A percentile compares a stretch with the other conserved stretches of the same genome.
phyloP scores from a whole-genome alignment of 176 grass and related monocot genomes.

The Ensete glaucum region DNA sequence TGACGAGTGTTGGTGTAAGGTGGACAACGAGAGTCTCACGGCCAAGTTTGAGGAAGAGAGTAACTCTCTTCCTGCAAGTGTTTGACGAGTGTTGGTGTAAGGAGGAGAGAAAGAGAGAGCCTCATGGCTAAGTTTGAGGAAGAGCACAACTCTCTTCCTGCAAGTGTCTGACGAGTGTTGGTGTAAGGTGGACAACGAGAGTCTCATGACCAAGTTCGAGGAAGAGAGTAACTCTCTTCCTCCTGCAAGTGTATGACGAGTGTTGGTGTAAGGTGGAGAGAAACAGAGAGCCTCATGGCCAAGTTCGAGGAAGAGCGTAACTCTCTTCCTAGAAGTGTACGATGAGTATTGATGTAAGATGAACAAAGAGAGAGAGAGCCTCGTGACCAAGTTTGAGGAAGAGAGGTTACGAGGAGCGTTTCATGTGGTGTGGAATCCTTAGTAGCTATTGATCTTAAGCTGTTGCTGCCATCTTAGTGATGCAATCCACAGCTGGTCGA shows the following conservation, averaged over 20 bases:
- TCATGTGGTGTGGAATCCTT: neutral
- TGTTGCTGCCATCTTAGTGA: no score
- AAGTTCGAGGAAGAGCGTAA: no score
- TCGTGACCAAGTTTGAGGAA: slow-evolving; percentile 16
- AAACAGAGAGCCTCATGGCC: no score
- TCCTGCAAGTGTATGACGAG: neutral
- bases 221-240: neutral
- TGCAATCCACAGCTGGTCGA: no score
- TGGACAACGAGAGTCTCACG: no score
- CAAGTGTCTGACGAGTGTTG: no score
- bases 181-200: neutral
- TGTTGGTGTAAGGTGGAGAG: no score
- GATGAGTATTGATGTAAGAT: neutral
- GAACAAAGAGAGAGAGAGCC: neutral
- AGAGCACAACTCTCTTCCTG: no score
- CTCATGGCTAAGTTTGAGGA: no score
- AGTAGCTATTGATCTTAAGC: no score
- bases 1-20: no score
- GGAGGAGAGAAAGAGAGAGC: neutral
- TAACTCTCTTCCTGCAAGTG: neutral
- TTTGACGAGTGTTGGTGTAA: neutral
- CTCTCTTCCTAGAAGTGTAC: neutral
- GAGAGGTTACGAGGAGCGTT: slow-evolving; percentile 1
- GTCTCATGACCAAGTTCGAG: slow-evolving; percentile 8
- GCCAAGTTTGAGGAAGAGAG: no score